These are phyloP conservation scores for Clausena lansium DNA, from an alignment of 345 rosid genomes.

Conservation along the genomic window DNA sequence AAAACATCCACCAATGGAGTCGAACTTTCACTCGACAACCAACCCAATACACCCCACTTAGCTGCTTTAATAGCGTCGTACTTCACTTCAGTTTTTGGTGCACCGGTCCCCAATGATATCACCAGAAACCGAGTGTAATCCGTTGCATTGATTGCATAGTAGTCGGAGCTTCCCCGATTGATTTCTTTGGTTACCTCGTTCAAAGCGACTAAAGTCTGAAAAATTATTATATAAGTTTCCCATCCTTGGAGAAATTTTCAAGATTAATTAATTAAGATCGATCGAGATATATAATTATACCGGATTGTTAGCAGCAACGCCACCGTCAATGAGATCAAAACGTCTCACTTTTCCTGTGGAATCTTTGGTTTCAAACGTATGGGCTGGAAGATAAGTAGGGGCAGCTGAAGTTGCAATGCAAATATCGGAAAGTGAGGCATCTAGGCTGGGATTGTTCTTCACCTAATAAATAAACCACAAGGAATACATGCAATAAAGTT, in stretches of 20 bases:
- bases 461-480: constrained; percentile 16
- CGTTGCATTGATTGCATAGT: constrained; percentile 24
- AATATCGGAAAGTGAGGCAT: constrained; percentile 58
- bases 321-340: constrained; percentile 73
- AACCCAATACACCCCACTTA: constrained; percentile 41
- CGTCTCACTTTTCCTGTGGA: constrained; percentile 29
- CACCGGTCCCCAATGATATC: constrained; percentile 40
- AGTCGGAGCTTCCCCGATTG: constrained; percentile 12
- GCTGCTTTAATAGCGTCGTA: constrained; percentile 35
- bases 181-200: constrained; percentile 40
- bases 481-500: background rate
- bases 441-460: constrained; percentile 32
- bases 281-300: background rate
- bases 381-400: constrained; percentile 65
- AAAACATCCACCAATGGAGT: constrained; percentile 38
- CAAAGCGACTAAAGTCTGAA: constrained; percentile 42
- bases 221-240: background rate
- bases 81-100: constrained; percentile 22
- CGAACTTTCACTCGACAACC: constrained; percentile 28
- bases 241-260: no score
- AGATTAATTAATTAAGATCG: no score
- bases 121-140: constrained; percentile 37
- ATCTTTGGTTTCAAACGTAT: constrained; percentile 36
- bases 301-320: constrained; percentile 71
- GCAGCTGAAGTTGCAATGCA: constrained; percentile 66